Base-by-base conservation (phyloP, 2,329 filamentous ascomycete genomes). In the Microcyclospora pomicola region DNA sequence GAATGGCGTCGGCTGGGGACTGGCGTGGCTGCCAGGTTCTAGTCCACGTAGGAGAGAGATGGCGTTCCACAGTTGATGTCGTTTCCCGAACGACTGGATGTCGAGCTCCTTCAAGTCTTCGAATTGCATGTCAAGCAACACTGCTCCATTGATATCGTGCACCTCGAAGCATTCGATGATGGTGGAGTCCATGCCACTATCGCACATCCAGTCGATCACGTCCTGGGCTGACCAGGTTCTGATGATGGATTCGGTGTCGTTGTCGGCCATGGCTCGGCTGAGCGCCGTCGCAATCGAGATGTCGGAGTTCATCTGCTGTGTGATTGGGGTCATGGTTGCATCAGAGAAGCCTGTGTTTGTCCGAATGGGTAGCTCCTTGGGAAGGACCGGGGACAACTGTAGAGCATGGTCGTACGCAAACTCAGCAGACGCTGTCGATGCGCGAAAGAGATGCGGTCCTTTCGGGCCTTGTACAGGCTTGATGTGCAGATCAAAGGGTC, bases 71-170 rank as follows among this genome's bases (percentile, higher is more conserved):
- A 88, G 65, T 52, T 77, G 77, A 49, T 81, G 84, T 42, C 83
- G 71, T 49, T 87, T 80, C 32, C 83, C 83, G 54, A 91, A 88
- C 1, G 83, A 88, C 42, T 73, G 69, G 39, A 91, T 88, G 47
- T 79, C 78, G 13, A 91, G 70, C 60, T 91, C 83, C 58, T 80
- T 80, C 40, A 91, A 65, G 51, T 91, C 87, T 46, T 93, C 85
- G 49, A 88, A 87, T 55, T 93, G 86, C 32, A 98, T 66, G n/a
- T 88, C 86, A 37, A 93, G 77, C 14, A 96, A 66, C 39, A 96
- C 83, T 4, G 77, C 71, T 11, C 88, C 88, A 16, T 80, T 85
- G 58, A 98, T 95, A 55, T 98, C 88, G 59, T 98, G 92, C 51
- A 81, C 74, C 44, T 87, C 72, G 53, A 98, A 95, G 49, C 81